Evolutionary conservation across 164 flowering plant genomes (phyloP).

Genomic region (Aristolochia contorta): DNA sequence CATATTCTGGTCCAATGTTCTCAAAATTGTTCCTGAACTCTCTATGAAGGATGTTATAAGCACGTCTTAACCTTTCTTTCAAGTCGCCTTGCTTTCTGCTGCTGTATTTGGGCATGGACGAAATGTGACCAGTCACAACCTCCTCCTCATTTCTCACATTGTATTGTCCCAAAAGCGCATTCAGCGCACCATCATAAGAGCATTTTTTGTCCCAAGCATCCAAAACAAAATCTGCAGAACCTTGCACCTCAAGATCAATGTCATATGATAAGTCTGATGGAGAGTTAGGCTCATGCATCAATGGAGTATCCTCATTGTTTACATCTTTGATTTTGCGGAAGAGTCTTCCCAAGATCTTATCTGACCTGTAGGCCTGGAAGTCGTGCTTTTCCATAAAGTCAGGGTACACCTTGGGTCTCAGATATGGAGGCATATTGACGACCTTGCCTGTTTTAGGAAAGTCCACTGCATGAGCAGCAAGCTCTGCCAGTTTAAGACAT

Average conservation of each 20-base stretch:
- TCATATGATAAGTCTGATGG: conserved; percentile 47
- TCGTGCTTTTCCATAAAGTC: conserved; percentile 92
- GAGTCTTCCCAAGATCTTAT: conserved; percentile 63
- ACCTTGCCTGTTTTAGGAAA: conserved; percentile 87
- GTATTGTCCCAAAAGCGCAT: conserved; percentile 62
- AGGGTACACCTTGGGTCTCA: conserved; percentile 77
- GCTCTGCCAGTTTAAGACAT: conserved; percentile 63
- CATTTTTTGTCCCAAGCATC: conserved; percentile 81
- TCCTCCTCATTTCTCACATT: conserved; percentile 80
- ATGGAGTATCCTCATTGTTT: conserved; percentile 21
- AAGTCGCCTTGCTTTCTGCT: conserved; percentile 77
- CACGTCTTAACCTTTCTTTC: conserved; percentile 73
- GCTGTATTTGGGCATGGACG: conserved; percentile 76
- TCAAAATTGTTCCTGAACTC: conserved; percentile 64
- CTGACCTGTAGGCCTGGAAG: conserved; percentile 54
- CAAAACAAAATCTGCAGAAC: conserved; percentile 33
- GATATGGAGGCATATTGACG: conserved; percentile 53
- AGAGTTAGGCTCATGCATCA: conserved; percentile 16
- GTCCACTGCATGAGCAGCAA: conserved; percentile 93
- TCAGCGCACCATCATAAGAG: conserved; percentile 59
- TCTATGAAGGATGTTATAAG: conserved; percentile 51
- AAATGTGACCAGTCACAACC: conserved; percentile 77
- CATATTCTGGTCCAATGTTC: conserved; percentile 25
- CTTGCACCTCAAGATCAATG: conserved; percentile 48
- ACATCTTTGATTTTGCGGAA: conserved; percentile 51